These are phyloP conservation scores for Botrytis medusae DNA, from an alignment of 2,329 filamentous ascomycete species.

Conservation along the genomic window DNA sequence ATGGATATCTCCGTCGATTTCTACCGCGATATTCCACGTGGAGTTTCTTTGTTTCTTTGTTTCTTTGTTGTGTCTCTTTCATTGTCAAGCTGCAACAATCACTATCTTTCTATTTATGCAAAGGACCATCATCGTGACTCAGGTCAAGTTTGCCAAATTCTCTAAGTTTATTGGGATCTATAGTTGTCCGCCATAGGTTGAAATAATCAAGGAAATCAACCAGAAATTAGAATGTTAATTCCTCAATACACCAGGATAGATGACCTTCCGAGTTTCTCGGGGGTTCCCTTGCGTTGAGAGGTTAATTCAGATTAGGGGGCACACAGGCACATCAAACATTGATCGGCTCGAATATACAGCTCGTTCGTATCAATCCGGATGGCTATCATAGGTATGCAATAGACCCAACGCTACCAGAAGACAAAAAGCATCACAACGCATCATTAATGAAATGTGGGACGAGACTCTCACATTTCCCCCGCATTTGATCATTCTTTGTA, in stretches of 20 bases:
- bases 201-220: background rate
- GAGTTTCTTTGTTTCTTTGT: background rate
- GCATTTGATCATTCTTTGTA: no score
- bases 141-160: background rate
- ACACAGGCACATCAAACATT: background rate
- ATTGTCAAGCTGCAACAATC: background rate
- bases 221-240: background rate
- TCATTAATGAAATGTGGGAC: background rate
- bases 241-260: background rate
- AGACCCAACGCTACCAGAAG: background rate
- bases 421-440: background rate
- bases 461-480: background rate
- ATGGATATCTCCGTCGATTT: background rate
- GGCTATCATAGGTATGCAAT: no score
- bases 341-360: background rate
- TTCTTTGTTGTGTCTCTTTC: background rate
- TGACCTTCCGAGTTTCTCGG: fast-evolving
- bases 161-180: background rate
- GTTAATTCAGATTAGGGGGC: background rate
- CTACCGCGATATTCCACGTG: background rate
- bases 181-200: background rate
- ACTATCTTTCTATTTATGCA: background rate
- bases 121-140: background rate
- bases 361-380: background rate
- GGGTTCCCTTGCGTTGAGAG: background rate